Conservation (phyloP, 2,329 filamentous ascomycete genomes). For the Stagonosporopsis vannaccii region DNA sequence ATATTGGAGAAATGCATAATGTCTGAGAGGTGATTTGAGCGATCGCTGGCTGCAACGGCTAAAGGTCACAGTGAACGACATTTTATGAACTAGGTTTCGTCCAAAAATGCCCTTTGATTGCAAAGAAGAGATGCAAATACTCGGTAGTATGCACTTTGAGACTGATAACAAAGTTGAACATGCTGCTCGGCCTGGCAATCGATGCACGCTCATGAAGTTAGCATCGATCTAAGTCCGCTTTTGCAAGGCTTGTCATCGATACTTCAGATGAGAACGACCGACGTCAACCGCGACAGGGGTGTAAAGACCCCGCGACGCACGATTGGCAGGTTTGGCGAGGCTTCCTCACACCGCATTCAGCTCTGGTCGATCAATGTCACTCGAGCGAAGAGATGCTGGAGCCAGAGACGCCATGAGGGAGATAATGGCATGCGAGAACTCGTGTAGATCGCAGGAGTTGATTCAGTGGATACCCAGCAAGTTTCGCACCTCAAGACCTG, state of each 20-base stretch:
- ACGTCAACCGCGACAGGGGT: conserved; percentile 10
- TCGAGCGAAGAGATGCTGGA: neutral
- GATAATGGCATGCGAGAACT: neutral
- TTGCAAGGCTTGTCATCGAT: neutral
- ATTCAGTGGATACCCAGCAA: neutral
- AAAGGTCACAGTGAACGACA: too few relatives aligned
- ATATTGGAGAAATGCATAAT: too few relatives aligned
- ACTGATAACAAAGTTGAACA: too few relatives aligned
- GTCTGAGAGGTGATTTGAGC: too few relatives aligned
- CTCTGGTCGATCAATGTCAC: conserved; percentile 4
- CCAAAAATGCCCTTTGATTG: too few relatives aligned
- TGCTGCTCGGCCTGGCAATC: too few relatives aligned
- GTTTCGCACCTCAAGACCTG: neutral
- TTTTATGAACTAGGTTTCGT: too few relatives aligned
- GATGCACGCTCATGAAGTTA: neutral
- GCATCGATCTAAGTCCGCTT: neutral
- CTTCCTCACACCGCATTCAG: conserved; percentile 16
- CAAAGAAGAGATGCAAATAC: too few relatives aligned
- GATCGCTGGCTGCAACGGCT: too few relatives aligned
- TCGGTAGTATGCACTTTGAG: too few relatives aligned
- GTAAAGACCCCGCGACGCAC: conserved; percentile 14
- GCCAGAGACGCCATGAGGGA: neutral
- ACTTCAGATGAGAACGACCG: neutral
- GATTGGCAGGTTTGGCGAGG: conserved; percentile 34
- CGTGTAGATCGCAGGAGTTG: too few relatives aligned